These are phyloP conservation scores for Ganoderma lucidum DNA, from an alignment of 1,284 basidiomycete genomes.

Conservation along the genomic window DNA sequence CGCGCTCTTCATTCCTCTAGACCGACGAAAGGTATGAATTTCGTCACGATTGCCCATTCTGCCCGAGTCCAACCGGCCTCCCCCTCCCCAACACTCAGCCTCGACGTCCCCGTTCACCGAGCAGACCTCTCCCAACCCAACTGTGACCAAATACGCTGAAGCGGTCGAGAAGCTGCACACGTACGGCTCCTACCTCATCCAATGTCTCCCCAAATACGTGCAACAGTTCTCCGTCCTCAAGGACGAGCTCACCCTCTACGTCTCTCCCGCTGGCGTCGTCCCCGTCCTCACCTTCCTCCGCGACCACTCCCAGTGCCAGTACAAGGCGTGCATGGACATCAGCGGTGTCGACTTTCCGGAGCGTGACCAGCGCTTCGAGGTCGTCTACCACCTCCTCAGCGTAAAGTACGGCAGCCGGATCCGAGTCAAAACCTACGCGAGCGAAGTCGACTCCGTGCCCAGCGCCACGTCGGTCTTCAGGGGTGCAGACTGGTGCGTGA, in stretches of 20 bases:
- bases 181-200: slow-evolving; percentile 90
- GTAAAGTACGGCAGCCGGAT: slow-evolving; percentile 82
- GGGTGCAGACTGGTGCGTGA: slow-evolving; percentile 91
- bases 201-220: slow-evolving; percentile 93
- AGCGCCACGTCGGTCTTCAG: slow-evolving; percentile 84
- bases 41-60: slow-evolving; percentile 5
- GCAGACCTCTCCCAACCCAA: slow-evolving; percentile 86
- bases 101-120: slow-evolving; percentile 86
- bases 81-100: slow-evolving; percentile 45
- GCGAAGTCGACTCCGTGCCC: slow-evolving; percentile 95
- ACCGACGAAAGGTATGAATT: slow-evolving; percentile 55
- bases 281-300: slow-evolving; percentile 94
- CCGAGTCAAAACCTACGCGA: slow-evolving; percentile 97
- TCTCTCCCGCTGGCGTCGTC: slow-evolving; percentile 84
- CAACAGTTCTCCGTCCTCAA: slow-evolving; percentile 98
- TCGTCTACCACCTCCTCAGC: slow-evolving; percentile 96
- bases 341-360: slow-evolving; percentile 97
- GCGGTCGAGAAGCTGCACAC: slow-evolving; percentile 83
- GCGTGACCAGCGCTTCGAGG: slow-evolving; percentile 93
- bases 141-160: slow-evolving; percentile 72
- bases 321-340: slow-evolving; percentile 93
- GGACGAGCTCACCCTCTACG: slow-evolving; percentile 94
- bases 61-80: slow-evolving; percentile 1
- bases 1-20: slow-evolving; percentile 54
- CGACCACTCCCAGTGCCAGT: slow-evolving; percentile 97